Evolutionary conservation across 345 rosid genomes (phyloP).

Genomic region (Linum trigynum): DNA sequence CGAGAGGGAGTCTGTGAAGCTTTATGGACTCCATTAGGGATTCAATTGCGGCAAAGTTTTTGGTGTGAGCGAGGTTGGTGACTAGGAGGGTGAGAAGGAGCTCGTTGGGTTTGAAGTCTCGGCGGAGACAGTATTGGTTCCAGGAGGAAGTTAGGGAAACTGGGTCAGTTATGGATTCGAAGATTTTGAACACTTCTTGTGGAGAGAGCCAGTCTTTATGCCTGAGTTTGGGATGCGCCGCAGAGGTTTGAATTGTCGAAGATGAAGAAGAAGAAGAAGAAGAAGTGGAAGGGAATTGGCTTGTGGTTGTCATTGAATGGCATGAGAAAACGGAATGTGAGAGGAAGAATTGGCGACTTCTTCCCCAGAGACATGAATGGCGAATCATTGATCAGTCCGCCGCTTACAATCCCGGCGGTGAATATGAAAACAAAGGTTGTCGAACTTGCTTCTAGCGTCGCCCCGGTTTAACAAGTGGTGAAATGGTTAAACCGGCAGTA

Average conservation of each 20-base stretch:
- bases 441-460: too few species aligned
- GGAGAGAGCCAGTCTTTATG: conserved; percentile 87
- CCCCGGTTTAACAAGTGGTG: too few species aligned
- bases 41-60: conserved; percentile 60
- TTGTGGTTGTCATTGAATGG: neutral
- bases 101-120: conserved; percentile 72
- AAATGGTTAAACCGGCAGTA: too few species aligned
- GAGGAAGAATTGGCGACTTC: neutral
- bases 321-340: neutral
- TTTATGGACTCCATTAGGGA: conserved; percentile 39
- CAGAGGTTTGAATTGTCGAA: neutral
- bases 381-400: neutral
- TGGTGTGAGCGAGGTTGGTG: conserved; percentile 45
- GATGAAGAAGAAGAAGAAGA: conserved; percentile 1
- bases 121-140: conserved; percentile 50
- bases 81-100: conserved; percentile 49
- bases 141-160: conserved; percentile 37
- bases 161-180: conserved; percentile 45
- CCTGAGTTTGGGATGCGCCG: conserved; percentile 28
- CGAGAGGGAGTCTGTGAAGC: conserved; percentile 23
- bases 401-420: too few species aligned
- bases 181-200: conserved; percentile 47
- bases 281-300: neutral
- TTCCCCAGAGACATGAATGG: neutral
- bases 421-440: too few species aligned